Conservation (phyloP, 768 basidiomycete species). For the Omphalotus guepiniiformis region DNA sequence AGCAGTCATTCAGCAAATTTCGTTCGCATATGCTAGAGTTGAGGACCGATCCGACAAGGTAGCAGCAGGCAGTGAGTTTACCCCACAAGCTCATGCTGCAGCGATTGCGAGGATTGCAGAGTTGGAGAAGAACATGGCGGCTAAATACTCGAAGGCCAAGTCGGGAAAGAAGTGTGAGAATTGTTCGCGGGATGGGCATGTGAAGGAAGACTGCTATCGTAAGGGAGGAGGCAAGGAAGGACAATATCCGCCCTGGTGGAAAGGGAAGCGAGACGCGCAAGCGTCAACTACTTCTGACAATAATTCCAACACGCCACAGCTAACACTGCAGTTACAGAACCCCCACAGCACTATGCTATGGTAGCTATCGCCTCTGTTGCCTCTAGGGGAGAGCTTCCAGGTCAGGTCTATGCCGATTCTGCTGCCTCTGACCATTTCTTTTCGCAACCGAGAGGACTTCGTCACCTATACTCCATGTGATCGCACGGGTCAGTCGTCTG, state of each 20-base stretch:
- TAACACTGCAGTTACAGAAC: background rate
- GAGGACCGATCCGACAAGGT: background rate
- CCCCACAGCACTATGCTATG: background rate
- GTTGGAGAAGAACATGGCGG: background rate
- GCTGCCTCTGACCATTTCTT: background rate
- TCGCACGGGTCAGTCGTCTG: background rate
- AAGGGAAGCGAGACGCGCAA: background rate
- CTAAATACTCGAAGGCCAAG: background rate
- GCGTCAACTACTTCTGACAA: too few species aligned
- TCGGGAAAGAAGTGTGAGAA: background rate
- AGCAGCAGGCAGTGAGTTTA: background rate
- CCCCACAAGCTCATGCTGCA: background rate
- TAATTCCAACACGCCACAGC: too few species aligned
- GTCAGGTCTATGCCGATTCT: background rate
- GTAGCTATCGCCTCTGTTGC: background rate
- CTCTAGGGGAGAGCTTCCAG: too few species aligned
- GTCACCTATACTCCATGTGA: conserved; percentile 1
- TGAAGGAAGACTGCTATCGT: background rate
- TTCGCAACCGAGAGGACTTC: background rate
- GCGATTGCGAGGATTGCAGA: background rate
- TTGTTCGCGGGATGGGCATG: background rate
- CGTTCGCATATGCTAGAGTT: background rate
- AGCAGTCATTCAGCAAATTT: background rate
- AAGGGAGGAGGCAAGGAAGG: background rate
- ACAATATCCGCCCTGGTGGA: background rate